A percentile compares a stretch with the other conserved stretches of the same genome.
Conservation (phyloP, 2,329 filamentous ascomycete genomes). For the Aspergillus sp. region DNA sequence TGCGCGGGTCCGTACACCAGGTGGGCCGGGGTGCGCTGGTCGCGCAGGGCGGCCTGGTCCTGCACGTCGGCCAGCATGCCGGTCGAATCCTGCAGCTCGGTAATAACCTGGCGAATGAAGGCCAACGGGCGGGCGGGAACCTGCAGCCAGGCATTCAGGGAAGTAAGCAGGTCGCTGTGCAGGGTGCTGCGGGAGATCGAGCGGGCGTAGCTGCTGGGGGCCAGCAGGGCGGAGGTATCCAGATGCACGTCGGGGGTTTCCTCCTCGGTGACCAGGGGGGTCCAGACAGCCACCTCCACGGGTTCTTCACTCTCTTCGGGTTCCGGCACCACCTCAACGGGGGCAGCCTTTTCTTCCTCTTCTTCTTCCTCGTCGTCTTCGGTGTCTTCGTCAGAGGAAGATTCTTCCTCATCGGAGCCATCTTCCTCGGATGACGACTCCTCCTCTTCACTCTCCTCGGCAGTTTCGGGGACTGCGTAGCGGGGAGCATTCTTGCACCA, state of each 20-base stretch:
- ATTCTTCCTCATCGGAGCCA: background rate
- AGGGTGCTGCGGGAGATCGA: slow-evolving; percentile 31
- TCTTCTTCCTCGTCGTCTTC: slow-evolving; percentile 8
- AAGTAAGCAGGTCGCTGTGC: slow-evolving; percentile 25
- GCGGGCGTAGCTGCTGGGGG: slow-evolving; percentile 27
- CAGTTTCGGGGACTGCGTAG: slow-evolving; percentile 8
- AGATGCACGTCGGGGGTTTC: slow-evolving; percentile 4
- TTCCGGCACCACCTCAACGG: background rate
- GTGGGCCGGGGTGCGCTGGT: slow-evolving; percentile 41
- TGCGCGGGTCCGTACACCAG: slow-evolving; percentile 40
- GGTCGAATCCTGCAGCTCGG: slow-evolving; percentile 35
- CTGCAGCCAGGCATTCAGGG: slow-evolving; percentile 34
- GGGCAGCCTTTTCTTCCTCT: background rate
- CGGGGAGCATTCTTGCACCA: slow-evolving; percentile 15
- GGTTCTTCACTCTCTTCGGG: slow-evolving; percentile 1
- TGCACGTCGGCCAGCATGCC: slow-evolving; percentile 44
- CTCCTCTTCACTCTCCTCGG: slow-evolving; percentile 7
- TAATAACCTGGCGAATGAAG: slow-evolving; percentile 29
- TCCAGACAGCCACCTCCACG: slow-evolving; percentile 6
- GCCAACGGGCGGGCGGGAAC: slow-evolving; percentile 22
- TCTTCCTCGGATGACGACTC: background rate
- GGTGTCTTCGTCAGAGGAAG: background rate
- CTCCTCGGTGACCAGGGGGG: slow-evolving; percentile 9
- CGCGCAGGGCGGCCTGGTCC: slow-evolving; percentile 37
- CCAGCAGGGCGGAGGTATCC: slow-evolving; percentile 11